phyloP scores from a whole-genome alignment of 805 yeast genomes.

The Starmerella apis region DNA sequence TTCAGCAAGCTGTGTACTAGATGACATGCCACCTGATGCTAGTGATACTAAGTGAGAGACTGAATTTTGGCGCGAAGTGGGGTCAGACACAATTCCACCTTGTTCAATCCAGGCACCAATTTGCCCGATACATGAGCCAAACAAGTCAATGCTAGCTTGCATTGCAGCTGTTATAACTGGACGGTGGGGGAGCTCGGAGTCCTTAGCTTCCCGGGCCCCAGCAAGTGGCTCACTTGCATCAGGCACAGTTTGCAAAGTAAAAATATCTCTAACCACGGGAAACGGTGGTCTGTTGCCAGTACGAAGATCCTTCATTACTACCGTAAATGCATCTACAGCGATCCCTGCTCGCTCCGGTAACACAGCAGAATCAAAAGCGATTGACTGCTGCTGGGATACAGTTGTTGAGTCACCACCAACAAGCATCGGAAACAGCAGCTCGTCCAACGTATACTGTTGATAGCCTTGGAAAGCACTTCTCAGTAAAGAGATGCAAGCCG shows the following conservation, averaged over 20 bases:
- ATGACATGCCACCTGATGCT: conserved; percentile 13
- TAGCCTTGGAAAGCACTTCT: conserved; percentile 71
- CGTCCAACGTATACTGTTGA: conserved; percentile 68
- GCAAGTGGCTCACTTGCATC: conserved; percentile 1
- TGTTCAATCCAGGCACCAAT: conserved; percentile 20
- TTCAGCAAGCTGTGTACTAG: neutral
- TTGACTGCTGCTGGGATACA: conserved; percentile 26
- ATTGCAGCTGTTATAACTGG: conserved; percentile 20
- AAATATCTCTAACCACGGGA: conserved; percentile 30
- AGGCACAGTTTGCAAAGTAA: neutral
- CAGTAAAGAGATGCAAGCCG: conserved; percentile 61
- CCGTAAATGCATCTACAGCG: conserved; percentile 58
- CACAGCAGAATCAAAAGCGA: conserved; percentile 43
- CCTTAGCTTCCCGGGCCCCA: conserved; percentile 18
- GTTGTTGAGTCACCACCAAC: conserved; percentile 24
- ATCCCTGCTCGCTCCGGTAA: conserved; percentile 62
- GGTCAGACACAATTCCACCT: conserved; percentile 12
- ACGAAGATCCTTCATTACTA: conserved; percentile 56
- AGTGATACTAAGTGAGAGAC: conserved; percentile 23
- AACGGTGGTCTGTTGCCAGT: conserved; percentile 55
- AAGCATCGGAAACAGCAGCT: conserved; percentile 60
- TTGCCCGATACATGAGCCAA: conserved; percentile 25
- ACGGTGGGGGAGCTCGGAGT: conserved; percentile 18
- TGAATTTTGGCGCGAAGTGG: conserved; percentile 22
- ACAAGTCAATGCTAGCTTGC: conserved; percentile 24